Evolutionary conservation across 495 filamentous ascomycete genomes (phyloP), one percentile per base, ranked within the genome.

Genomic region (Ascodesmis nigricans): DNA sequence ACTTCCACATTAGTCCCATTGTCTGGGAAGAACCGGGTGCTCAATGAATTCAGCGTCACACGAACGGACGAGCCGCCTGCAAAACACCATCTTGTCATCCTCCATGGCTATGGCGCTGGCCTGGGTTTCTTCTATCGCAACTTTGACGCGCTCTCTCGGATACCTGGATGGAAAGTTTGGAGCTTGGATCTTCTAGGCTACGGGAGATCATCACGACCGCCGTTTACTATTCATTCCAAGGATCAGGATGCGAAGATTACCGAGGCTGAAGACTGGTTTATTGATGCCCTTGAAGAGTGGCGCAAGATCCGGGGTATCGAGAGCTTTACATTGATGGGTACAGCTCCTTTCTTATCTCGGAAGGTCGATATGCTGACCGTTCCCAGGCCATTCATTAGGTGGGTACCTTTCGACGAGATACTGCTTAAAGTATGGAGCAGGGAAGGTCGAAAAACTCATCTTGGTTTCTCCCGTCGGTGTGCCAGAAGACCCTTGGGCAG

Each of bases 81-180:
- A 7, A 69, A 83, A 32, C 56, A 71, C 41, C 82, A 83, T 37
- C 61, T 97, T n/a, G 83, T 97, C 14, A 92, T 97, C 73, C 61
- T 97, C 8, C 87, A 97, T 50, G 87, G 87, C 23, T 95, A 95
- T 54, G 90, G 90, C 24, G 87, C 87, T 1, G 87, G 87, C 0
- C 59, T 97, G 2, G 87, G 80, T 3, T 95, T 95, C 52, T 97
- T 91, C 60, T 97, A 95, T 59, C 79, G 82, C 54, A 95, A 95
- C 48, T 95, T 91, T 36, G 87, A 95, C 50, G 69, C 71, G 3
- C 55, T 97, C 24, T 80, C 67, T 36, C 69, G 81, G 7, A 53
- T 67, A 2, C 58, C 63, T 33, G 80, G 81, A 10, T 92, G 84
- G 84, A 80, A 77, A 49, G 55, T 97, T 13, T 92, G 79, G 52